These are phyloP conservation scores for Lasiosphaeriaceae sp. DNA, from an alignment of 495 filamentous ascomycete genomes.

Conservation along the genomic window DNA sequence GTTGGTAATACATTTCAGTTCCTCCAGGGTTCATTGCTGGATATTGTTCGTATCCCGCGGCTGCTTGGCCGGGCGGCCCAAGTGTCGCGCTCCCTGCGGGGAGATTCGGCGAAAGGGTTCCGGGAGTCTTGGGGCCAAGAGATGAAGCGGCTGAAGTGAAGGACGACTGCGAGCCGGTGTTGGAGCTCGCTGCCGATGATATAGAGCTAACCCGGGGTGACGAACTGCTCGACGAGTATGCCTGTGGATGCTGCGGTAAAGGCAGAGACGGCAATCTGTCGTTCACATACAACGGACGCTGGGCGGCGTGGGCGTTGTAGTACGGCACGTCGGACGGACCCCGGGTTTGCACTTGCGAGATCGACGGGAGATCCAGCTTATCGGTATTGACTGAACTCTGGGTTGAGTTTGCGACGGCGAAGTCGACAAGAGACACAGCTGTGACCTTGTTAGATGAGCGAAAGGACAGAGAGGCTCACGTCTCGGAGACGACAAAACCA, in stretches of 20 bases:
- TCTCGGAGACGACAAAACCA: not conserved
- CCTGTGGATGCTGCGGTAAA: conserved; percentile 59
- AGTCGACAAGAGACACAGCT: conserved; percentile 4
- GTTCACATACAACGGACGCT: conserved; percentile 62
- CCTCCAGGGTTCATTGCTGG: conserved; percentile 76
- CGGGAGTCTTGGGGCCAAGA: conserved; percentile 56
- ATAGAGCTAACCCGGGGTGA: conserved; percentile 68
- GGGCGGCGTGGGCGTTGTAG: conserved; percentile 68
- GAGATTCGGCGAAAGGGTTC: conserved; percentile 40
- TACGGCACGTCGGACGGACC: conserved; percentile 74
- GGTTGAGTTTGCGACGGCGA: conserved; percentile 4
- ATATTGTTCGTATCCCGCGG: conserved; percentile 54
- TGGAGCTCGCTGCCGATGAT: conserved; percentile 52
- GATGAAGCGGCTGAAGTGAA: conserved; percentile 52
- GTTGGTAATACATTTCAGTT: conserved; percentile 77
- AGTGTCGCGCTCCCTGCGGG: conserved; percentile 35
- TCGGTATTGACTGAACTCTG: conserved; percentile 56
- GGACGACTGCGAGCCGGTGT: conserved; percentile 49
- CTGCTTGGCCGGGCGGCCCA: conserved; percentile 37
- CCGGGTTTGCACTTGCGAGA: conserved; percentile 87
- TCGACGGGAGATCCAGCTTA: conserved; percentile 98
- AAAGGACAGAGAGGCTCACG: not conserved
- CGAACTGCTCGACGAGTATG: conserved; percentile 61
- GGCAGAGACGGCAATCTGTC: conserved; percentile 77
- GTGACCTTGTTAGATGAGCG: conserved; percentile 2